Evolutionary conservation across 1,284 basidiomycete genomes (phyloP), one percentile per base, ranked within the genome.

Genomic region (Microbotryum scabiosae): DNA sequence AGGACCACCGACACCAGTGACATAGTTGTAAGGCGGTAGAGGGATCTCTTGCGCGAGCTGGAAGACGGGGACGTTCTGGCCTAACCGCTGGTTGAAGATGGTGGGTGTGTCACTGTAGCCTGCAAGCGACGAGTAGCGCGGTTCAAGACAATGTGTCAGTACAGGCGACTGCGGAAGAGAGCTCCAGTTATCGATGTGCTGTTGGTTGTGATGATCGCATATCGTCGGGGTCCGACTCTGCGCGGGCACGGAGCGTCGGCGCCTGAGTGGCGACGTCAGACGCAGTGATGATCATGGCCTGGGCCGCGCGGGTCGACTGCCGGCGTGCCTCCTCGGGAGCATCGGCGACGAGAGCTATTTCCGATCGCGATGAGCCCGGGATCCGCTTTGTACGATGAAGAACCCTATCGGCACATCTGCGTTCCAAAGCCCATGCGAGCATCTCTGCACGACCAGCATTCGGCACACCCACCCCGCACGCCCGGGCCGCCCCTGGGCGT

Each of bases 41-140:
- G 73, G 73, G 25, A 74, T 74, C 16, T 60, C 51, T 63, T 74
- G 73, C 2, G 70, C 69, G 18, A 73, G 63, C 58, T 74, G 73
- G 59, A 71, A 73, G 50, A 72, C 71, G 45, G 69, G 65, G 10
- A 67, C 60, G 46, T 72, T 72, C 36, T 60, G 55, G 5, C 69
- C 70, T 20, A 73, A 54, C 26, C 70, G 61, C 30, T 23, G 6
- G 61, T 73, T 73, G 69, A 70, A 69, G 25, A 51, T 36, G 1
- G 52, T 4, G 28, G 72, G 72, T 12, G 64, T 61, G 58, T 73
- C 72, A 48, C 54, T 46, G 57, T 65, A 71, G 26, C 65, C 70
- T 67, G 62, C 26, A 41, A 41, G 5, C 8, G 26, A 23, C 10
- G 32, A 2, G 23, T 1, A 49, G 21, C 9, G 47, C 21, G 47